Percentiles rank a stretch among this genome's conserved stretches.
Evolutionary conservation across 768 basidiomycete species (phyloP).

Genomic region (Leccinum olivaceopallidum): DNA sequence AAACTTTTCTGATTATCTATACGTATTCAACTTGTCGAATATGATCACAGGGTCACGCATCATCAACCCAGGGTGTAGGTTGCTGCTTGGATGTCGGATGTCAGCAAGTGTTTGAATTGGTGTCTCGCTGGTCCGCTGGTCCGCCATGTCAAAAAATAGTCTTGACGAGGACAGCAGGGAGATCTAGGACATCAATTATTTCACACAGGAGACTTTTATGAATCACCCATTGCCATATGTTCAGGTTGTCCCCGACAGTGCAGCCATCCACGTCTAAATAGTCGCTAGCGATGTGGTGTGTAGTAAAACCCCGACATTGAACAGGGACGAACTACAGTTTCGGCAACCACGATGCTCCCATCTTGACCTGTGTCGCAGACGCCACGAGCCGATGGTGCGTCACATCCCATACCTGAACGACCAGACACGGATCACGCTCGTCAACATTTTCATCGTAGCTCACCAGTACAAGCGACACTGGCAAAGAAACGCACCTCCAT

Average conservation of each 20-base stretch:
- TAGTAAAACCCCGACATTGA: too few species aligned
- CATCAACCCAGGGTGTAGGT: conserved; percentile 85
- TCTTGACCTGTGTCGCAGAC: conserved; percentile 44
- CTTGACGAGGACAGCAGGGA: conserved; percentile 80
- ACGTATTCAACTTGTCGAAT: conserved; percentile 77
- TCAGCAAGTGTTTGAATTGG: conserved; percentile 62
- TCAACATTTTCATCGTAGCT: not conserved
- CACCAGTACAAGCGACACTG: not conserved
- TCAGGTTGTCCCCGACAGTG: too few species aligned
- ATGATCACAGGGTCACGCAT: conserved; percentile 82
- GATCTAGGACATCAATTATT: conserved; percentile 70
- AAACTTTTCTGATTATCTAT: too few species aligned
- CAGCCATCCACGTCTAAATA: too few species aligned
- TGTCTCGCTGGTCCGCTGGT: conserved; percentile 75
- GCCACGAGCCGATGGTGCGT: conserved; percentile 42
- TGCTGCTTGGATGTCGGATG: conserved; percentile 84
- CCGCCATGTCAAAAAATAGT: conserved; percentile 75
- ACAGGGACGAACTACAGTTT: conserved; percentile 16
- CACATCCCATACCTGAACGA: conserved; percentile 42
- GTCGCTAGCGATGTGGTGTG: too few species aligned
- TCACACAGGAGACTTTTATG: conserved; percentile 36
- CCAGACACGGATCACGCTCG: not conserved
- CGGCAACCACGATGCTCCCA: conserved; percentile 24
- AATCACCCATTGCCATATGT: too few species aligned
- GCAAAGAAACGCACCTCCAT: conserved; percentile 36